These are phyloP conservation scores for Boletellus ananas DNA, from an alignment of 768 basidiomycete genomes.

Conservation along the genomic window DNA sequence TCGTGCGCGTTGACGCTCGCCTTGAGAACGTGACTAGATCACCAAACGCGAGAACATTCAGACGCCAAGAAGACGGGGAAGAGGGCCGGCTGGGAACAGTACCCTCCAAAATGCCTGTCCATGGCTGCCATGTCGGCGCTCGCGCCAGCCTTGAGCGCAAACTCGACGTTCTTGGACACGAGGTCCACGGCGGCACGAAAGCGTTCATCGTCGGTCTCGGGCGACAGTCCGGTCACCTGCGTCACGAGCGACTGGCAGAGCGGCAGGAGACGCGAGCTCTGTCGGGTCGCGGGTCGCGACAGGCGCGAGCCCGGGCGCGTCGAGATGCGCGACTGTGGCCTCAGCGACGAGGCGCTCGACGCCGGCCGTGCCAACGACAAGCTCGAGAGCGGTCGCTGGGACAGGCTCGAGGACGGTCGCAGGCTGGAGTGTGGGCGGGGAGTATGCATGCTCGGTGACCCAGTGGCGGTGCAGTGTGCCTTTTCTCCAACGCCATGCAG, in stretches of 20 bases:
- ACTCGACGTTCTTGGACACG: constrained; percentile 57
- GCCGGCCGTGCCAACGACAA: constrained; percentile 41
- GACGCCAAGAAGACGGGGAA: neutral
- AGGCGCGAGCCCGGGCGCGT: constrained; percentile 40
- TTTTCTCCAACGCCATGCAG: constrained; percentile 13
- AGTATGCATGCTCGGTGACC: constrained; percentile 16
- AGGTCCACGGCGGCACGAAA: constrained; percentile 51
- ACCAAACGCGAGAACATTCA: constrained; percentile 10
- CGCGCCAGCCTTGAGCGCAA: constrained; percentile 51
- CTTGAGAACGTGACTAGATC: constrained; percentile 55
- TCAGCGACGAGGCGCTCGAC: constrained; percentile 39
- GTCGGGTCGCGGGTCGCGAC: constrained; percentile 51
- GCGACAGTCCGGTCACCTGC: constrained; percentile 49
- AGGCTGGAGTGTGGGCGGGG: constrained; percentile 23
- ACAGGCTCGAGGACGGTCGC: constrained; percentile 36
- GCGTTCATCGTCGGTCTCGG: constrained; percentile 41
- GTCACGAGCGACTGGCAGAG: constrained; percentile 52
- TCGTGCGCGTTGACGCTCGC: constrained; percentile 67
- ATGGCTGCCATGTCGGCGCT: constrained; percentile 54
- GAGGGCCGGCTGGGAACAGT: constrained; percentile 10
- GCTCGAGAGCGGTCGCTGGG: constrained; percentile 45
- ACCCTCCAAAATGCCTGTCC: constrained; percentile 56
- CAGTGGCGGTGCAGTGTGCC: constrained; percentile 9
- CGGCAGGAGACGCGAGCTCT: constrained; percentile 49
- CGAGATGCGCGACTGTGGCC: constrained; percentile 34